These are phyloP conservation scores for Candida anglica DNA, from an alignment of 805 yeast genomes.

Conservation along the genomic window DNA sequence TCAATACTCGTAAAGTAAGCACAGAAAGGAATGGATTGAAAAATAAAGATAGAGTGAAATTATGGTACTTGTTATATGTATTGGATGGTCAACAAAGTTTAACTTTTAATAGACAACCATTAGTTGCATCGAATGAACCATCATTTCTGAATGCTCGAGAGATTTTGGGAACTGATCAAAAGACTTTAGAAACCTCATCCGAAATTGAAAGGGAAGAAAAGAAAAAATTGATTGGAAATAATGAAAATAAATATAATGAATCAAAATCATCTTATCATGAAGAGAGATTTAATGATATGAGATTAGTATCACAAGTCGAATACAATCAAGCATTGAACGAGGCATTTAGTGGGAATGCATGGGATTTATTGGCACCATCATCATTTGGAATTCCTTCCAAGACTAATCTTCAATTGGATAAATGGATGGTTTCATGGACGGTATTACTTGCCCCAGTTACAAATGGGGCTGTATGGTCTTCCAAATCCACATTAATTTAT, in stretches of 20 bases:
- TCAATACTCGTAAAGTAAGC: slow-evolving; percentile 21
- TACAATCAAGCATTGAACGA: slow-evolving; percentile 61
- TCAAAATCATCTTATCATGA: background rate
- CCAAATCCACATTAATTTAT: slow-evolving; percentile 65
- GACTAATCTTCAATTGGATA: slow-evolving; percentile 62
- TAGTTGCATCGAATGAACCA: slow-evolving; percentile 47
- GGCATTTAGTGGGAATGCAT: slow-evolving; percentile 54
- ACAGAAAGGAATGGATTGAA: slow-evolving; percentile 6
- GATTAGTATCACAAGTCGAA: slow-evolving; percentile 64
- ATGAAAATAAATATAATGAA: background rate
- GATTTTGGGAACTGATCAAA: slow-evolving; percentile 21
- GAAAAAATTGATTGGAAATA: background rate
- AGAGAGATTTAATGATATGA: slow-evolving; percentile 40
- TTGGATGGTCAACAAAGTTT: slow-evolving; percentile 69
- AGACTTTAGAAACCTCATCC: background rate
- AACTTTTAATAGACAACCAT: slow-evolving; percentile 53
- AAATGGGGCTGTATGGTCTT: slow-evolving; percentile 58
- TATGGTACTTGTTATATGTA: slow-evolving; percentile 65
- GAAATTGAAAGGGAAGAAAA: slow-evolving; percentile 3
- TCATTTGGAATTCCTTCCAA: slow-evolving; percentile 66
- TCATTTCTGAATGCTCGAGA: slow-evolving; percentile 39
- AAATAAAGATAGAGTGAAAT: slow-evolving; percentile 45
- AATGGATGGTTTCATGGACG: slow-evolving; percentile 82
- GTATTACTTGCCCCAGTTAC: slow-evolving; percentile 59
- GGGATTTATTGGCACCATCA: slow-evolving; percentile 58